A percentile compares a stretch with the other conserved stretches of the same genome.
Evolutionary conservation across 371 early-diverging fungal genomes (phyloP).

Genomic region (Mucor piriformis): DNA sequence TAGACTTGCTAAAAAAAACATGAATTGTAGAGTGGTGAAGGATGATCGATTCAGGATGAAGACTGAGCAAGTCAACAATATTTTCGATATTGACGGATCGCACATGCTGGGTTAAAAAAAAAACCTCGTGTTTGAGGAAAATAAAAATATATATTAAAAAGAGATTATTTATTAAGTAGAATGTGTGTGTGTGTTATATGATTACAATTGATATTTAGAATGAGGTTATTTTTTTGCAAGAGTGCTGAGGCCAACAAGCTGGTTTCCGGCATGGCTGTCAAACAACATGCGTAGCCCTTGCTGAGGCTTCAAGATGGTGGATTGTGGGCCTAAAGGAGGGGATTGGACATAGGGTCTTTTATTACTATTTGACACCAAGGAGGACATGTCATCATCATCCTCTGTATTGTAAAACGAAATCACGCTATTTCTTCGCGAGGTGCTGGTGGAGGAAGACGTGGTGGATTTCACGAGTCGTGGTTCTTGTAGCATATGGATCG

Average conservation of each 20-base stretch:
- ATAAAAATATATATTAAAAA: too few species aligned
- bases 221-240: slow-evolving; percentile 4
- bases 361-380: slow-evolving; percentile 1
- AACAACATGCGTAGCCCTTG: slow-evolving; percentile 23
- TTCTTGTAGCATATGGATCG: slow-evolving; percentile 47
- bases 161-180: too few species aligned
- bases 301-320: slow-evolving; percentile 18
- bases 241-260: slow-evolving; percentile 19
- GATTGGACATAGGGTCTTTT: slow-evolving; percentile 20
- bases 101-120: slow-evolving; percentile 41
- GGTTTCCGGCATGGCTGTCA: slow-evolving; percentile 8
- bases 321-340: slow-evolving; percentile 19
- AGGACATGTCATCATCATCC: slow-evolving; percentile 12
- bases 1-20: neutral
- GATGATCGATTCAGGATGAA: slow-evolving; percentile 36
- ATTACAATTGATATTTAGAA: too few species aligned
- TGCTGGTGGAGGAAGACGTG: slow-evolving; percentile 1
- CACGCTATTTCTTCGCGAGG: slow-evolving; percentile 15
- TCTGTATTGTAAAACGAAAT: slow-evolving; percentile 5
- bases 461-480: slow-evolving; percentile 20
- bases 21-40: slow-evolving; percentile 34
- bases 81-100: slow-evolving; percentile 46
- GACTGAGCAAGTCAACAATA: slow-evolving; percentile 30
- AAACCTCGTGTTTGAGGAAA: too few species aligned
- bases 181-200: too few species aligned